Percentiles rank a stretch among this genome's conserved stretches.
These are phyloP conservation scores for Cryptococcus sp. DNA, from an alignment of 1,284 basidiomycete genomes.

Conservation along the genomic window DNA sequence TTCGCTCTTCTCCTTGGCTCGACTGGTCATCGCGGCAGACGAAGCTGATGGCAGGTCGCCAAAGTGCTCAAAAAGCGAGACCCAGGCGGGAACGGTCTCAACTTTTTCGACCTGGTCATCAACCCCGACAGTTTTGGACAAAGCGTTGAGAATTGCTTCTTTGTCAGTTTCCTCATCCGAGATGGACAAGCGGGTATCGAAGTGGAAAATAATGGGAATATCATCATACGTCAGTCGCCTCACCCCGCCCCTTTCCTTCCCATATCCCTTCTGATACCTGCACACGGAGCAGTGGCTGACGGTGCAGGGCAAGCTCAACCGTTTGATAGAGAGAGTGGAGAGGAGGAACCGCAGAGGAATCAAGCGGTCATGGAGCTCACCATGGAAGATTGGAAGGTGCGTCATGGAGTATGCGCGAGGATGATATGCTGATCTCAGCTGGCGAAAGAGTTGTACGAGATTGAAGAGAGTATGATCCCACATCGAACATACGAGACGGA, in stretches of 20 bases:
- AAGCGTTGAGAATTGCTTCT: constrained; percentile 55
- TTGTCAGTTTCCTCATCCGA: constrained; percentile 52
- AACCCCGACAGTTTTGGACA: constrained; percentile 52
- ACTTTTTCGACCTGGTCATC: constrained; percentile 50
- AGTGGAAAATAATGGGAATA: constrained; percentile 43
- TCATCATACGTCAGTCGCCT: constrained; percentile 45
- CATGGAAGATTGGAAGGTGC: constrained; percentile 46
- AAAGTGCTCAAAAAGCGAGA: constrained; percentile 22
- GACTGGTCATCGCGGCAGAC: too few species aligned
- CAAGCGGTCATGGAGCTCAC: constrained; percentile 53
- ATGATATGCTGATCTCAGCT: constrained; percentile 23
- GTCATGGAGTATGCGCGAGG: constrained; percentile 10
- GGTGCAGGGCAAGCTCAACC: constrained; percentile 8
- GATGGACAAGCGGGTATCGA: constrained; percentile 47
- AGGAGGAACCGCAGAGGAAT: constrained; percentile 30
- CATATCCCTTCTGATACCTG: neutral
- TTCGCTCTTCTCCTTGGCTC: too few species aligned
- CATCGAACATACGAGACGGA: constrained; percentile 18
- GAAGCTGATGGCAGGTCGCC: too few species aligned
- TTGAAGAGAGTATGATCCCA: constrained; percentile 47
- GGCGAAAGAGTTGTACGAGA: constrained; percentile 47
- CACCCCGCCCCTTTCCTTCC: too few species aligned
- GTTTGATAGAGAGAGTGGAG: constrained; percentile 26
- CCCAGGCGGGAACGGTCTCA: constrained; percentile 32
- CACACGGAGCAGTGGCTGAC: neutral